Evolutionary conservation across 257 asterid species (phyloP).

Genomic region (Solanum chmielewskii): DNA sequence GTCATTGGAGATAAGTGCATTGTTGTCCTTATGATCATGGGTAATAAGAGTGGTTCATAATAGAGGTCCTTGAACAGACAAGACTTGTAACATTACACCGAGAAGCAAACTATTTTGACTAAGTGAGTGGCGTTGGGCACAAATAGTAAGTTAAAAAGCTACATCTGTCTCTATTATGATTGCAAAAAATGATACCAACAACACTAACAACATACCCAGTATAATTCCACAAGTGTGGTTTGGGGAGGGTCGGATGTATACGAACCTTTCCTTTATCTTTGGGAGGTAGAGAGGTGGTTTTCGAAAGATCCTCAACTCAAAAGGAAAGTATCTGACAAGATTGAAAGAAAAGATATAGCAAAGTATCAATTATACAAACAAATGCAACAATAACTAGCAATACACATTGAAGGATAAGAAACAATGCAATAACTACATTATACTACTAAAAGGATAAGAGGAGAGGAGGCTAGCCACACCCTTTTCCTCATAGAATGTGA

Average conservation of each 20-base stretch:
- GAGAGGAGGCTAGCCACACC: neutral
- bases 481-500: neutral
- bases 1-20: neutral
- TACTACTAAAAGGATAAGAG: neutral
- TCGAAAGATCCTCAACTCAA: neutral
- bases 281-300: neutral
- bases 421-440: neutral
- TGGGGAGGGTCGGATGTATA: neutral
- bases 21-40: neutral
- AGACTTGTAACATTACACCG: neutral
- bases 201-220: neutral
- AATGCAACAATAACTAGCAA: neutral
- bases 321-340: neutral
- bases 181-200: neutral
- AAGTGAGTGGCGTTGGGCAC: neutral
- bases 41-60: neutral
- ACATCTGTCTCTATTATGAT: neutral
- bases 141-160: neutral
- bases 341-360: neutral
- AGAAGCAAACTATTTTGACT: neutral
- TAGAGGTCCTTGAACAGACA: neutral
- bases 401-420: neutral
- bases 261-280: neutral
- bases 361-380: neutral
- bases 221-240: neutral